These are phyloP conservation scores for Penicillium sp. DNA, from an alignment of 2,329 filamentous ascomycete genomes.

Conservation along the genomic window DNA sequence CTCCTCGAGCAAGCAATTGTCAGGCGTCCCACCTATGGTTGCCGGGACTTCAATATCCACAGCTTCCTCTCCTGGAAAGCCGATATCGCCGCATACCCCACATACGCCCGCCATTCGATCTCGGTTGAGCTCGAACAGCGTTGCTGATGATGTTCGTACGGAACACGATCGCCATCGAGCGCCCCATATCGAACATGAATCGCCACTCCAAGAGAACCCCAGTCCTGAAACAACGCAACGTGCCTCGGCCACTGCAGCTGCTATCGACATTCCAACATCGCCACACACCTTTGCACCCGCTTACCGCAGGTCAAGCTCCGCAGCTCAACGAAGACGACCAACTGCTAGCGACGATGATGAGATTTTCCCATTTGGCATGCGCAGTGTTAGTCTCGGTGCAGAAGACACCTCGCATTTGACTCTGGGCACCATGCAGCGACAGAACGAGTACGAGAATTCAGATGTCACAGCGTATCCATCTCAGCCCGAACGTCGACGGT, in stretches of 20 bases:
- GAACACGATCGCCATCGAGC: conserved; percentile 33
- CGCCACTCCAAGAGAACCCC: conserved; percentile 37
- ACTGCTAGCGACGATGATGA: conserved; percentile 44
- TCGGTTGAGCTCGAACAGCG: conserved; percentile 85
- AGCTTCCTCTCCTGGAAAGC: conserved; percentile 85
- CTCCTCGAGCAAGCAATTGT: conserved; percentile 71
- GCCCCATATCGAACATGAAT: conserved; percentile 31
- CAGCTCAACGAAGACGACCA: conserved; percentile 38
- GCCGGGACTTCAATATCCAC: conserved; percentile 70
- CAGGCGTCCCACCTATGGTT: conserved; percentile 60
- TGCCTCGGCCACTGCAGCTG: conserved; percentile 38
- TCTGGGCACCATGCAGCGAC: conserved; percentile 33
- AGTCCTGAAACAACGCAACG: conserved; percentile 35
- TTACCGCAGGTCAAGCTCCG: conserved; percentile 48
- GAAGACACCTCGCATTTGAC: conserved; percentile 37
- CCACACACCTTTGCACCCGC: conserved; percentile 41
- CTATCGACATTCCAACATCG: conserved; percentile 51
- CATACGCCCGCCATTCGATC: conserved; percentile 93
- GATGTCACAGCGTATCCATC: conserved; percentile 20
- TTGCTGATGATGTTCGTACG: conserved; percentile 62
- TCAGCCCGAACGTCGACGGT: conserved; percentile 18
- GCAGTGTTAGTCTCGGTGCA: conserved; percentile 48
- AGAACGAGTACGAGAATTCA: conserved; percentile 32
- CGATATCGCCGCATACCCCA: conserved; percentile 82
- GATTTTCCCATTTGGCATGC: conserved; percentile 46